A percentile compares a stretch with the other conserved stretches of the same genome.
Conservation (phyloP, 768 basidiomycete genomes). For the Collybia nuda region DNA sequence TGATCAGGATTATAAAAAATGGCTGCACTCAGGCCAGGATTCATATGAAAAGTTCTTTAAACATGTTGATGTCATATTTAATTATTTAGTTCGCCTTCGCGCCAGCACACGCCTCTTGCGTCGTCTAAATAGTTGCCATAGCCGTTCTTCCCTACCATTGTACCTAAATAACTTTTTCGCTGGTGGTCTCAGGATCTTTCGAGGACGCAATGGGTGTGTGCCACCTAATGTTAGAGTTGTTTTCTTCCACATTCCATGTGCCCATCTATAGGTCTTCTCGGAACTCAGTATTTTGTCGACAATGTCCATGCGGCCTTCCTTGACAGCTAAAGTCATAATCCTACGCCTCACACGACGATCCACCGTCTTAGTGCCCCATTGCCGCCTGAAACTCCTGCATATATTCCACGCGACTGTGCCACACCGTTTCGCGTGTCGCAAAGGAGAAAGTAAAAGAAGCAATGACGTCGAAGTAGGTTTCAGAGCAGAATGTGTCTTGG, state of each 20-base stretch:
- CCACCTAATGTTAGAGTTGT: slow-evolving; percentile 16
- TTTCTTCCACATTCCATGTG: slow-evolving; percentile 14
- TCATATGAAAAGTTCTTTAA: too few species aligned
- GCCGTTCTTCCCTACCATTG: slow-evolving; percentile 30
- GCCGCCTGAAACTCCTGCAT: slow-evolving; percentile 41
- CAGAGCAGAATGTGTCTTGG: slow-evolving; percentile 46
- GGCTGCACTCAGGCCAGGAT: too few species aligned
- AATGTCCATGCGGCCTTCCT: slow-evolving; percentile 63
- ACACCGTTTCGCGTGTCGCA: slow-evolving; percentile 47
- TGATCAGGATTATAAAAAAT: neutral
- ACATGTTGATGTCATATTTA: neutral
- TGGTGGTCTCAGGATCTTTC: slow-evolving; percentile 18
- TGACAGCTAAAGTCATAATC: slow-evolving; percentile 57
- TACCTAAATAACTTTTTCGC: slow-evolving; percentile 25
- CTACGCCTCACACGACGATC: slow-evolving; percentile 62
- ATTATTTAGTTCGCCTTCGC: slow-evolving; percentile 10
- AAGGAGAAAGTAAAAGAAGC: slow-evolving; percentile 53
- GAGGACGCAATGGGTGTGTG: slow-evolving; percentile 6
- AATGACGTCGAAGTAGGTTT: slow-evolving; percentile 61
- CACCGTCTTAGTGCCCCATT: slow-evolving; percentile 57
- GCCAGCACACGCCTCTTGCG: slow-evolving; percentile 12
- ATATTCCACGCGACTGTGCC: slow-evolving; percentile 52
- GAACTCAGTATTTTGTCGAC: slow-evolving; percentile 26
- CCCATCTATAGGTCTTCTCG: slow-evolving; percentile 12
- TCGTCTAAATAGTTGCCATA: slow-evolving; percentile 23